phyloP scores from a whole-genome alignment of 352 stramenopile genomes.

The Globisporangium irregulare region DNA sequence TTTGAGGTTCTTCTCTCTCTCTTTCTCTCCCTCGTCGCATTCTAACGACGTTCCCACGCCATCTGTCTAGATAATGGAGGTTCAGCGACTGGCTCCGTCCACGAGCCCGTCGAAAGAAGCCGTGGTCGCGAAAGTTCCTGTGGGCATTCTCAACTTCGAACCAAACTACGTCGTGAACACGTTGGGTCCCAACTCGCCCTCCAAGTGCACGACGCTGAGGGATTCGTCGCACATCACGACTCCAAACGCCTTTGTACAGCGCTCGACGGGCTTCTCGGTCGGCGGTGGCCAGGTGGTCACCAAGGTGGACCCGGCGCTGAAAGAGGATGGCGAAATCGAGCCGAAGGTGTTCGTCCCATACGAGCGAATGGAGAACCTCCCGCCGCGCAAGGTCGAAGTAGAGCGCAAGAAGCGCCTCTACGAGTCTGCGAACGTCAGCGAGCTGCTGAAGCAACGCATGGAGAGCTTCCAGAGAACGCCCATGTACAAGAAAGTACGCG shows the following conservation, averaged over 20 bases:
- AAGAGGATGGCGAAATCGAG: conserved; percentile 56
- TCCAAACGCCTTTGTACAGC: conserved; percentile 37
- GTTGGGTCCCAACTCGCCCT: conserved; percentile 22
- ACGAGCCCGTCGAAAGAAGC: conserved; percentile 54
- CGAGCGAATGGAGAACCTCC: conserved; percentile 44
- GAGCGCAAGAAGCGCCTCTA: conserved; percentile 65
- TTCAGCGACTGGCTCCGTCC: conserved; percentile 40
- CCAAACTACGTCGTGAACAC: conserved; percentile 27
- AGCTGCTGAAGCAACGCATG: conserved; percentile 48
- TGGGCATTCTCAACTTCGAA: conserved; percentile 62
- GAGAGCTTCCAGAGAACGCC: conserved; percentile 30
- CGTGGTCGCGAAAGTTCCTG: conserved; percentile 19
- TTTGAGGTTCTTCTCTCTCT: neutral
- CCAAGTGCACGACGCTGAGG: conserved; percentile 30
- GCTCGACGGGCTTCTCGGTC: conserved; percentile 40
- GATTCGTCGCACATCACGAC: conserved; percentile 38
- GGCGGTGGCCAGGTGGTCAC: conserved; percentile 41
- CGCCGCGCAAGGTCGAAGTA: conserved; percentile 65
- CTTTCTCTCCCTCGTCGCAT: too few species aligned
- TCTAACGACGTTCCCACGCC: neutral
- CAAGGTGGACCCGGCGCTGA: conserved; percentile 35
- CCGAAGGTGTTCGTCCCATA: conserved; percentile 75
- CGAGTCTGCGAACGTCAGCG: conserved; percentile 41
- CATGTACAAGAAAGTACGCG: conserved; percentile 36
- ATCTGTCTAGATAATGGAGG: conserved; percentile 7